Evolutionary conservation across 148 eudicot genomes (phyloP).

Genomic region (Nepenthes gracilis): DNA sequence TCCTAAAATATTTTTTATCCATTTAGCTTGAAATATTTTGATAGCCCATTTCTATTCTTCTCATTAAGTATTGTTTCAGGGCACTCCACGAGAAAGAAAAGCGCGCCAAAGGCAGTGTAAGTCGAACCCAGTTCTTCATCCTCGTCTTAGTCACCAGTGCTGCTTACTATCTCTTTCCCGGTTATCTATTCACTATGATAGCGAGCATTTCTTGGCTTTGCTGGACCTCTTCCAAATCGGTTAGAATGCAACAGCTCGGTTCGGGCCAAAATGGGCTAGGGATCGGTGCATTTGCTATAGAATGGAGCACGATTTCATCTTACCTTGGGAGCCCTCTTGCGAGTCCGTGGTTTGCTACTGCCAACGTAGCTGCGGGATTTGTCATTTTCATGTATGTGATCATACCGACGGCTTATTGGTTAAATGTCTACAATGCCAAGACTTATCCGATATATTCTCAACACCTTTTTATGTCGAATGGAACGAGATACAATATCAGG

Average conservation of each 20-base stretch:
- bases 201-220: slow-evolving; percentile 81
- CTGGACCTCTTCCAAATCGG: slow-evolving; percentile 58
- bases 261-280: slow-evolving; percentile 84
- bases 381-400: slow-evolving; percentile 48
- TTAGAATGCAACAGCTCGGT: slow-evolving; percentile 69
- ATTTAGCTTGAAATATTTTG: too few species aligned
- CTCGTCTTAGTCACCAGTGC: slow-evolving; percentile 52
- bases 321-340: slow-evolving; percentile 88
- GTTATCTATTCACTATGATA: slow-evolving; percentile 57
- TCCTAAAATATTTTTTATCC: too few species aligned
- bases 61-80: slow-evolving; percentile 27
- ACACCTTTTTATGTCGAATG: slow-evolving; percentile 44
- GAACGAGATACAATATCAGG: slow-evolving; percentile 48
- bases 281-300: slow-evolving; percentile 69
- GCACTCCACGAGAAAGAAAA: slow-evolving; percentile 75
- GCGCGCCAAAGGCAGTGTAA: slow-evolving; percentile 46
- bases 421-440: slow-evolving; percentile 52
- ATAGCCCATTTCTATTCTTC: neutral
- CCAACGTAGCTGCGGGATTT: slow-evolving; percentile 67
- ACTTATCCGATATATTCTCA: slow-evolving; percentile 73
- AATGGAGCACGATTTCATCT: slow-evolving; percentile 80
- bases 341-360: slow-evolving; percentile 97
- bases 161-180: slow-evolving; percentile 66
- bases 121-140: slow-evolving; percentile 68
- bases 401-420: slow-evolving; percentile 56